Conservation (phyloP, 176 grass and related monocot species). For the Cocos nucifera region DNA sequence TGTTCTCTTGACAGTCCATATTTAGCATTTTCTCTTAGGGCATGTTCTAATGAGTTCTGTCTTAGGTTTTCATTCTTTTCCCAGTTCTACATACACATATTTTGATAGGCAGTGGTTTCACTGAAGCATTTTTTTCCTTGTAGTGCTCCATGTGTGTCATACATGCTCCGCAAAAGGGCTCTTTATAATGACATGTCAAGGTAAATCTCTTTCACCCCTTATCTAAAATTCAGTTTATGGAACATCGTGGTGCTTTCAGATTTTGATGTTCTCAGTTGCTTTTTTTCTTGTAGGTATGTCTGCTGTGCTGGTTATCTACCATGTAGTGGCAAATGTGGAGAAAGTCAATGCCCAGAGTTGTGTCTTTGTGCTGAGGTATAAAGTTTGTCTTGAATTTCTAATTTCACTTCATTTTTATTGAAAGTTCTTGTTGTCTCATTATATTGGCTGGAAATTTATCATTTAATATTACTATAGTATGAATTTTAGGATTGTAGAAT, state of each 20-base stretch:
- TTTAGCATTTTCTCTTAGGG: too few species aligned
- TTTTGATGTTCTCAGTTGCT: not conserved
- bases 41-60: too few species aligned
- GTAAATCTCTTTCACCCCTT: slow-evolving; percentile 24
- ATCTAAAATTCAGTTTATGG: not conserved
- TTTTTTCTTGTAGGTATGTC: slow-evolving; percentile 40
- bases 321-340: slow-evolving; percentile 88
- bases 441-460: too few species aligned
- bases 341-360: slow-evolving; percentile 83
- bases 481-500: too few species aligned
- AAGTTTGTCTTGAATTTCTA: slow-evolving; percentile 6
- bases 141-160: slow-evolving; percentile 94
- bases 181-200: slow-evolving; percentile 99
- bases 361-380: slow-evolving; percentile 88
- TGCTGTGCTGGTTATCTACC: slow-evolving; percentile 97
- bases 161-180: slow-evolving; percentile 98
- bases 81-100: too few species aligned
- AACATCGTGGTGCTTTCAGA: not conserved
- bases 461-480: too few species aligned
- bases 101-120: not conserved
- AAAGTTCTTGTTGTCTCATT: too few species aligned
- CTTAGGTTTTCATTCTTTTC: too few species aligned
- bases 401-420: too few species aligned
- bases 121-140: slow-evolving; percentile 19
- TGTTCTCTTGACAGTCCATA: too few species aligned